phyloP scores from a whole-genome alignment of 179 eudicot species.

The Spinacia oleracea region DNA sequence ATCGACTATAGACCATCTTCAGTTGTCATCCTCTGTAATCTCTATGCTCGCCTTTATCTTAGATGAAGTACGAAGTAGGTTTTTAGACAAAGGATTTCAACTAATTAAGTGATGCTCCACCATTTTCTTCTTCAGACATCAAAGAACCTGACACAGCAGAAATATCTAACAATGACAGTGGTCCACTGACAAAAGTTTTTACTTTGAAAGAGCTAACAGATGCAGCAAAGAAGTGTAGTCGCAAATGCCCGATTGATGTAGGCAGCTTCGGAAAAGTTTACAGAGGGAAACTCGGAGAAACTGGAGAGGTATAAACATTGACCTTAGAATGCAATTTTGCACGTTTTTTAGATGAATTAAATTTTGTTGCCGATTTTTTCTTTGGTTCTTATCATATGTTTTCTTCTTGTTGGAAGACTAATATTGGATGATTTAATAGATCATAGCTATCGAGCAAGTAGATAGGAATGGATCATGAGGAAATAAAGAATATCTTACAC shows the following conservation, averaged over 20 bases:
- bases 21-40: not conserved
- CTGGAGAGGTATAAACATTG: conserved; percentile 12
- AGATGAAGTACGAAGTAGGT: too few relatives aligned
- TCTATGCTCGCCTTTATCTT: too few relatives aligned
- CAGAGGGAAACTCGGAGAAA: conserved; percentile 48
- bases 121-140: not conserved
- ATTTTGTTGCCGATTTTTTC: not conserved
- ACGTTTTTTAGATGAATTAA: not conserved
- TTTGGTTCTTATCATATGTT: not conserved
- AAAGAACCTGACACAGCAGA: conserved; percentile 2
- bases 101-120: not conserved
- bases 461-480: conserved; percentile 68
- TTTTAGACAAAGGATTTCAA: not conserved
- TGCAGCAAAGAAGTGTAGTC: conserved; percentile 66
- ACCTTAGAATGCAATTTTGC: not conserved
- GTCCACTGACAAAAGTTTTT: conserved; percentile 51
- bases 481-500: conserved; percentile 54
- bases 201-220: conserved; percentile 60
- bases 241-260: conserved; percentile 61
- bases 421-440: conserved; percentile 24
- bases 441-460: conserved; percentile 62
- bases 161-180: not conserved
- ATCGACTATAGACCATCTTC: not conserved
- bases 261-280: conserved; percentile 79
- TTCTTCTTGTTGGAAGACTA: not conserved